Conservation (phyloP, 2,329 filamentous ascomycete genomes). For the Capronia coronata region DNA sequence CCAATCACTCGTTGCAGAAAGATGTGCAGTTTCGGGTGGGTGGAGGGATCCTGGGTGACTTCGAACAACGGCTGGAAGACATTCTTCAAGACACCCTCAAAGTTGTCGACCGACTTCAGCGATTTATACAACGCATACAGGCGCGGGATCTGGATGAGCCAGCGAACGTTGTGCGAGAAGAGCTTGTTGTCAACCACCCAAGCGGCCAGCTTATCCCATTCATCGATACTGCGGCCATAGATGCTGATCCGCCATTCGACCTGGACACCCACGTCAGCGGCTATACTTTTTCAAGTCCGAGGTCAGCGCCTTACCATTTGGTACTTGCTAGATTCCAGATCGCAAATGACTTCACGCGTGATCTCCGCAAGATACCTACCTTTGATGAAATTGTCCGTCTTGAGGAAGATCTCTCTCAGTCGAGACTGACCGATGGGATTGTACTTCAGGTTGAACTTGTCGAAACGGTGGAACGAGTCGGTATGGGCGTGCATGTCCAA, state of each 20-base stretch:
- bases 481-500: slow-evolving; percentile 99
- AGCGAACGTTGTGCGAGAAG: slow-evolving; percentile 94
- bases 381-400: slow-evolving; percentile 96
- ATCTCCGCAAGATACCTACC: slow-evolving; percentile 95
- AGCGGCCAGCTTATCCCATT: slow-evolving; percentile 95
- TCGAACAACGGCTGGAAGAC: slow-evolving; percentile 92
- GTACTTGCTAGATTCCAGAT: slow-evolving; percentile 97
- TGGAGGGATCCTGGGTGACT: slow-evolving; percentile 78
- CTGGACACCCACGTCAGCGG: slow-evolving; percentile 10
- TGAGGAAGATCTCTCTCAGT: slow-evolving; percentile 93
- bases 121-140: slow-evolving; percentile 95
- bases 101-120: slow-evolving; percentile 76
- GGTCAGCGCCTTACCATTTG: slow-evolving; percentile 62
- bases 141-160: slow-evolving; percentile 91
- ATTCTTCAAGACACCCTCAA: slow-evolving; percentile 83
- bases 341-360: slow-evolving; percentile 93
- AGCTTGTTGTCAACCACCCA: slow-evolving; percentile 99
- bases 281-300: background rate
- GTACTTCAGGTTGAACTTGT: slow-evolving; percentile 99
- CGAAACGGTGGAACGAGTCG: slow-evolving; percentile 96
- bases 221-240: slow-evolving; percentile 83
- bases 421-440: slow-evolving; percentile 95
- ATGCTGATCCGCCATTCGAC: slow-evolving; percentile 97
- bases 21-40: slow-evolving; percentile 85
- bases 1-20: slow-evolving; percentile 94